Evolutionary conservation across 768 basidiomycete genomes (phyloP).

Genomic region (Boletus pseudo-olivaceus): DNA sequence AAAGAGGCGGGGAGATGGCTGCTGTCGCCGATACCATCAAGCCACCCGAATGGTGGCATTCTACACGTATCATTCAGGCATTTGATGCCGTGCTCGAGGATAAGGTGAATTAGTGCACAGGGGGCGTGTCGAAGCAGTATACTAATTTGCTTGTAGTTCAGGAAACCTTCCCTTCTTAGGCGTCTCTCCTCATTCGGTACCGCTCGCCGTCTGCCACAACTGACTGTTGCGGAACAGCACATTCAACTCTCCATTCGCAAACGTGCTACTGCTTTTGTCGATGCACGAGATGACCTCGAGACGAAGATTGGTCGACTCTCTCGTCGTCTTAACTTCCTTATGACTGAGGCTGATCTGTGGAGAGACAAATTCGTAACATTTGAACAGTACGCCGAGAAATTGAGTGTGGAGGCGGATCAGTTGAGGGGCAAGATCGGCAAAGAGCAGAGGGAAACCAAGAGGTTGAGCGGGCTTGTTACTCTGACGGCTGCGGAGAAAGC

Average conservation of each 20-base stretch:
- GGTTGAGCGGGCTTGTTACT: slow-evolving; percentile 75
- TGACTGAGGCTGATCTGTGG: slow-evolving; percentile 90
- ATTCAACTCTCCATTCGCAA: slow-evolving; percentile 88
- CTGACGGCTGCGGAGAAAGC: slow-evolving; percentile 75
- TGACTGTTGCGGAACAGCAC: slow-evolving; percentile 78
- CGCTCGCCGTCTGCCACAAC: slow-evolving; percentile 64
- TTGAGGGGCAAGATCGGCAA: slow-evolving; percentile 84
- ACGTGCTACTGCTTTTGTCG: slow-evolving; percentile 92
- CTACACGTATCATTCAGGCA: slow-evolving; percentile 84
- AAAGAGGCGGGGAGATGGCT: slow-evolving; percentile 72
- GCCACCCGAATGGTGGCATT: slow-evolving; percentile 93
- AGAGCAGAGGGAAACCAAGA: slow-evolving; percentile 85
- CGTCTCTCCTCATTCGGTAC: slow-evolving; percentile 75
- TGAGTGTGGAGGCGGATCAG: slow-evolving; percentile 83
- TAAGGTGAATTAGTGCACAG: slow-evolving; percentile 45
- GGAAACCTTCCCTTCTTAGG: slow-evolving; percentile 85
- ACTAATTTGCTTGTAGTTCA: slow-evolving; percentile 50
- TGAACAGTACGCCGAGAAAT: slow-evolving; percentile 89
- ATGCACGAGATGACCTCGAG: slow-evolving; percentile 90
- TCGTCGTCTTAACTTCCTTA: slow-evolving; percentile 83
- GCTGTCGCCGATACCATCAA: slow-evolving; percentile 88
- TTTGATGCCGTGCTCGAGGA: slow-evolving; percentile 86
- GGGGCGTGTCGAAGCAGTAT: not conserved
- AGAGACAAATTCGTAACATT: slow-evolving; percentile 92
- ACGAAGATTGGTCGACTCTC: slow-evolving; percentile 88